phyloP scores from a whole-genome alignment of 1,284 basidiomycete species.

The Papiliotrema fonsecae region DNA sequence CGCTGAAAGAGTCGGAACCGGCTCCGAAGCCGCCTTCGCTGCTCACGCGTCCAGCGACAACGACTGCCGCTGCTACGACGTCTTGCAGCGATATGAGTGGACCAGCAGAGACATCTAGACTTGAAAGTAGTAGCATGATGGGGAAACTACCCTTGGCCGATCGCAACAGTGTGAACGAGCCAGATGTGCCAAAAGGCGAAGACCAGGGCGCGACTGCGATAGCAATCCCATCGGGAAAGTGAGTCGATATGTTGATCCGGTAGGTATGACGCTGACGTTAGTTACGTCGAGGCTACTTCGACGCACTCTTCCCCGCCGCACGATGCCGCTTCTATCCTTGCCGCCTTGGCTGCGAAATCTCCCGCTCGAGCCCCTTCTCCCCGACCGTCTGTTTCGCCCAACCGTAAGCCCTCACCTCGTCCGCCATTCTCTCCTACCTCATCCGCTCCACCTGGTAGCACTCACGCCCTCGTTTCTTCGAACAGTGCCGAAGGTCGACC shows the following conservation, averaged over 20 bases:
- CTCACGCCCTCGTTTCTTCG: not conserved
- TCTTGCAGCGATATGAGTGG: not conserved
- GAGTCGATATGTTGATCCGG: not conserved
- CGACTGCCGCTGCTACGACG: not conserved
- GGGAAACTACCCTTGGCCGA: not conserved
- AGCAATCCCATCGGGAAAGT: not conserved
- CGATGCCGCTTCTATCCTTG: not conserved
- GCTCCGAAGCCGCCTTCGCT: not conserved
- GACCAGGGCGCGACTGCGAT: not conserved
- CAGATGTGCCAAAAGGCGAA: not conserved
- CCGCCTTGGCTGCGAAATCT: not conserved
- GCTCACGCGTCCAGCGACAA: not conserved
- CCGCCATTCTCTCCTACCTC: not conserved
- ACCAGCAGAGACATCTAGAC: not conserved
- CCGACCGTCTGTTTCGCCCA: not conserved
- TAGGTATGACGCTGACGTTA: not conserved
- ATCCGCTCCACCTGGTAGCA: not conserved
- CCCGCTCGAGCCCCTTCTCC: not conserved
- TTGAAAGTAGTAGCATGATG: not conserved
- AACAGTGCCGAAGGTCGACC: not conserved
- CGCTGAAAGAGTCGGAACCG: not conserved
- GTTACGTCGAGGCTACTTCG: not conserved
- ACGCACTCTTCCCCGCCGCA: not conserved
- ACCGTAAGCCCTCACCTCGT: not conserved
- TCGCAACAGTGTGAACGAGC: not conserved